phyloP scores from a whole-genome alignment of 495 filamentous ascomycete genomes.

The Penicillium taxi region DNA sequence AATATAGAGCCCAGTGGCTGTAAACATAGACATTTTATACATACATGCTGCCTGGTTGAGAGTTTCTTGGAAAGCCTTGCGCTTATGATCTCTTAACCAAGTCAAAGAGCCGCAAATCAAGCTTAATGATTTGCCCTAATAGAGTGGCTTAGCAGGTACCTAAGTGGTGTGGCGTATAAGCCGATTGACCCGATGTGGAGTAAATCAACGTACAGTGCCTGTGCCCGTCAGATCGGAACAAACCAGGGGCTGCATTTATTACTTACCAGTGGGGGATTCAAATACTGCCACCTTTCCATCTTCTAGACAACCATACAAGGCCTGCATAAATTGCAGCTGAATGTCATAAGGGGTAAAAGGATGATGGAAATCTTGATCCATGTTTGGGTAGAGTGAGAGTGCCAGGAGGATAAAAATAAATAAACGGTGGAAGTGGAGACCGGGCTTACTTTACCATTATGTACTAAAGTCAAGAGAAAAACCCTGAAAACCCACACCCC shows the following conservation, averaged over 20 bases:
- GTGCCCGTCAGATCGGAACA: slow-evolving; percentile 11
- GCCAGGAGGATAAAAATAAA: slow-evolving; percentile 16
- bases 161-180: slow-evolving; percentile 9
- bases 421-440: slow-evolving; percentile 9
- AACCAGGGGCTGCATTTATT: slow-evolving; percentile 1
- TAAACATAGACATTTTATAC: slow-evolving; percentile 2
- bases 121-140: slow-evolving; percentile 93
- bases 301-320: slow-evolving; percentile 75
- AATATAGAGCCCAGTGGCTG: too few relatives aligned
- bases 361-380: slow-evolving; percentile 67
- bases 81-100: slow-evolving; percentile 85
- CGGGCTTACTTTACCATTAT: not conserved
- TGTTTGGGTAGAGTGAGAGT: slow-evolving; percentile 5
- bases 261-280: slow-evolving; percentile 79
- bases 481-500: too few relatives aligned
- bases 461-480: too few relatives aligned
- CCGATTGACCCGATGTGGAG: slow-evolving; percentile 8
- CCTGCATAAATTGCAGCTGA: slow-evolving; percentile 82
- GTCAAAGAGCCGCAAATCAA: slow-evolving; percentile 89
- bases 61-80: slow-evolving; percentile 51
- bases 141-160: not conserved
- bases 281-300: slow-evolving; percentile 78
- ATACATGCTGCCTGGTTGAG: slow-evolving; percentile 29
- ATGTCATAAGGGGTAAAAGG: slow-evolving; percentile 88
- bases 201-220: slow-evolving; percentile 22